Evolutionary conservation across 306 rosid genomes (phyloP).

Genomic region (Ormosia emarginata): DNA sequence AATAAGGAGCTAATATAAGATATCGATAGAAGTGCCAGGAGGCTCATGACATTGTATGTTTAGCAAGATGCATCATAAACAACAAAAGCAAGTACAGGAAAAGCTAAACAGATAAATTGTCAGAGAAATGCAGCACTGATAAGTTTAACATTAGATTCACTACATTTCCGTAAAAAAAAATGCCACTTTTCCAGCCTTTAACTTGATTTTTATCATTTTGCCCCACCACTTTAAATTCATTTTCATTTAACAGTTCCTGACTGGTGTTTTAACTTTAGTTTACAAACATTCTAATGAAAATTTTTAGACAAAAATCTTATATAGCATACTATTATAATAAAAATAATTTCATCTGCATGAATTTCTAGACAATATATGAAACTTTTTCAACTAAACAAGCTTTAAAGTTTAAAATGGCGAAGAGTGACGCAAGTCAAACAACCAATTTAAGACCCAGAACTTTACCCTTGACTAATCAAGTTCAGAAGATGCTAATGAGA

Average conservation of each 20-base stretch:
- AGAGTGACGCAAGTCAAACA: neutral
- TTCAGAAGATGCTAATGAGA: slow-evolving; percentile 82
- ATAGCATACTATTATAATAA: neutral
- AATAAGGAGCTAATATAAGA: slow-evolving; percentile 30
- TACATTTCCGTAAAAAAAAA: too few species aligned
- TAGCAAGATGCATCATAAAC: slow-evolving; percentile 3
- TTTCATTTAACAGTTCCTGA: neutral
- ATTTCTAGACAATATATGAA: slow-evolving; percentile 3
- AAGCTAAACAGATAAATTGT: neutral
- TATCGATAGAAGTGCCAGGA: neutral
- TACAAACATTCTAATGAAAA: neutral
- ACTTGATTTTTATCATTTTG: neutral
- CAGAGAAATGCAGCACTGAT: neutral
- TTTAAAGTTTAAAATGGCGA: neutral
- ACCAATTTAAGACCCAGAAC: slow-evolving; percentile 16
- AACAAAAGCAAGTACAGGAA: neutral
- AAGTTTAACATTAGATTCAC: neutral
- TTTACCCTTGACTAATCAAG: slow-evolving; percentile 73
- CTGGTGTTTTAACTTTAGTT: neutral
- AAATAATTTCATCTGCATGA: neutral
- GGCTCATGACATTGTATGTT: neutral
- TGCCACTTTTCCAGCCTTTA: too few species aligned
- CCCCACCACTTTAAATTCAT: too few species aligned
- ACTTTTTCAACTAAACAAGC: neutral
- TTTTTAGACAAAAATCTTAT: neutral